These are phyloP conservation scores for Gloeophyllum trabeum DNA, from an alignment of 768 basidiomycete species.

Conservation along the genomic window DNA sequence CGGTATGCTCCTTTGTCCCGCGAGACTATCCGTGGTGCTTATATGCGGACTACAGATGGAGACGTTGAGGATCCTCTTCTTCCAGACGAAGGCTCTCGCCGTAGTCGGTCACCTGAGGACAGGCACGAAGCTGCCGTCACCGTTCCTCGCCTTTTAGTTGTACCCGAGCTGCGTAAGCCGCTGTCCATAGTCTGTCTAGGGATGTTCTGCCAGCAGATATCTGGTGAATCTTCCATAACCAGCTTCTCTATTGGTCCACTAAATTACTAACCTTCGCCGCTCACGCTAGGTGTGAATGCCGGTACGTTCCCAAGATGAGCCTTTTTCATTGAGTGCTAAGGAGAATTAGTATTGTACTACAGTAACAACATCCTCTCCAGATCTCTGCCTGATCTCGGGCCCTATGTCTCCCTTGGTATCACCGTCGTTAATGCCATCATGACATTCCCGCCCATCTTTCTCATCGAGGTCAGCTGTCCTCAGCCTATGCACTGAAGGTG, in stretches of 20 bases:
- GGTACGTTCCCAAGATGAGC: neutral
- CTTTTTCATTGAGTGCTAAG: no score
- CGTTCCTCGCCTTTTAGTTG: slow-evolving; percentile 36
- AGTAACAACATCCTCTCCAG: slow-evolving; percentile 80
- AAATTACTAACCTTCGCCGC: no score
- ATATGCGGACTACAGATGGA: slow-evolving; percentile 2
- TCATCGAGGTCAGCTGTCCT: slow-evolving; percentile 57
- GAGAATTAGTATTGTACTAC: slow-evolving; percentile 80
- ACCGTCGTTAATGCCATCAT: slow-evolving; percentile 74
- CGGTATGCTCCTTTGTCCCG: no score
- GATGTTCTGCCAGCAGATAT: slow-evolving; percentile 73
- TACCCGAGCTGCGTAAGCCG: slow-evolving; percentile 46
- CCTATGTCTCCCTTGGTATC: slow-evolving; percentile 77
- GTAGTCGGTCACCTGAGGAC: slow-evolving; percentile 16
- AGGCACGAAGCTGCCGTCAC: slow-evolving; percentile 25
- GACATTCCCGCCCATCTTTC: slow-evolving; percentile 79
- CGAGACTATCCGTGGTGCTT: no score
- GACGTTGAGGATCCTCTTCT: slow-evolving; percentile 5
- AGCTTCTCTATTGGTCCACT: slow-evolving; percentile 3
- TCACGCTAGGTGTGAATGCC: slow-evolving; percentile 58
- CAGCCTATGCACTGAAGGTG: neutral
- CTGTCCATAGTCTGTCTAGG: slow-evolving; percentile 55
- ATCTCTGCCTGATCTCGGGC: slow-evolving; percentile 67
- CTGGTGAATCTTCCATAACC: no score
- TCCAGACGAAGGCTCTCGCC: slow-evolving; percentile 15